Evolutionary conservation across 768 basidiomycete genomes (phyloP), one percentile per base, ranked within the genome.

Genomic region (Leccinellum luteum): DNA sequence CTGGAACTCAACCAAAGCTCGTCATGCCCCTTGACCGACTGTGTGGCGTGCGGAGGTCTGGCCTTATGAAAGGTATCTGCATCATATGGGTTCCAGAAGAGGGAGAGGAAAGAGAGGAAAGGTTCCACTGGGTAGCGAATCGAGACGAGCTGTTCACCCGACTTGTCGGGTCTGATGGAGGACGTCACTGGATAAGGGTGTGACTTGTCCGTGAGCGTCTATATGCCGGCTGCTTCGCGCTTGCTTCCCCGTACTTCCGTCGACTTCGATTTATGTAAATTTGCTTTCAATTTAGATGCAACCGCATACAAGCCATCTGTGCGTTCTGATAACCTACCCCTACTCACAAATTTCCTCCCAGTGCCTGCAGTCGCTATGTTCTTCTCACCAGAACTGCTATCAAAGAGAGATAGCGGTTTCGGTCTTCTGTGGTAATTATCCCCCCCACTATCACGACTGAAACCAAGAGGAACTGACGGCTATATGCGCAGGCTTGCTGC

Each of bases 381-480:
- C 77, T 96, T 92, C 72, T 84, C 90, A 44, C 78, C 87, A 7
- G 92, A 94, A 51, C 74, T 95, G 4, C 77, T 96, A 25, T 83
- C 88, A 19, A 86, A 83, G 64, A 79, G 92, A 58, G 92, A 95
- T 64, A 92, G 87, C 62, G 91, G 93, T 14, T 94, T 91, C 66
- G 94, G 93, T 56, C 81, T 94, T n/a, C 78, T 93, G 19, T 94
- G 92, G 92, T 91, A 70, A 57, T 64, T 56, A 19, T 17, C 41
- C 30, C 44, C 14, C 43, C 43, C 50, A 10, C 31, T 48, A 19
- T n/a, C 13, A 30, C 44, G 25, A 15, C 21, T 23, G 12, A 27
- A 3, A 19, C 28, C 19, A 34, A 19, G 28, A 19, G 25, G 19
- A 35, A 50, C 59, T 68, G 41, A 70, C 45, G 4, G 10, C 30